Conservation (phyloP, 768 basidiomycete species). For the Russula brevipes region DNA sequence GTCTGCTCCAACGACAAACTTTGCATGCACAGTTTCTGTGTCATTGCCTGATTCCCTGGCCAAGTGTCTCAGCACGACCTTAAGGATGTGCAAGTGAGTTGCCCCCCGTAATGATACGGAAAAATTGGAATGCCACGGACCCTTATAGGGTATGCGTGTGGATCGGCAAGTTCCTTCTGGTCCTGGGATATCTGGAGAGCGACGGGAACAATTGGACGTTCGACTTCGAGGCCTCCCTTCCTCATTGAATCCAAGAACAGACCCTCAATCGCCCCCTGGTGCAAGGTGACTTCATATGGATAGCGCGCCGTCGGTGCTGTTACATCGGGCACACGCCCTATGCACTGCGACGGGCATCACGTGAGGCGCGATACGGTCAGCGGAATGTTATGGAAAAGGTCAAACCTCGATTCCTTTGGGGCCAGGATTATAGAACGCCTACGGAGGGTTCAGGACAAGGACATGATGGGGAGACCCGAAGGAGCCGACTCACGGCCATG, state of each 20-base stretch:
- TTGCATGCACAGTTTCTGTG: constrained; percentile 59
- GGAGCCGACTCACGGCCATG: constrained; percentile 46
- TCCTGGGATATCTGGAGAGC: constrained; percentile 46
- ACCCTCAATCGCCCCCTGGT: constrained; percentile 54
- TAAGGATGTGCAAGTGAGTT: constrained; percentile 27
- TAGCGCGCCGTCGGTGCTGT: constrained; percentile 59
- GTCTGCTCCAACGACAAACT: constrained; percentile 73
- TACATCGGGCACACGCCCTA: constrained; percentile 57
- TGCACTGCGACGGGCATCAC: constrained; percentile 39
- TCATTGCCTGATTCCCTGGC: constrained; percentile 34
- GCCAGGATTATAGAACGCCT: constrained; percentile 75
- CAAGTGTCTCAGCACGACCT: constrained; percentile 46
- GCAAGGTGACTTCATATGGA: constrained; percentile 66
- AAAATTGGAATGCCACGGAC: constrained; percentile 23
- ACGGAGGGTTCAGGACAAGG: background rate
- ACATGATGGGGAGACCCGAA: background rate
- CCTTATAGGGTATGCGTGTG: constrained; percentile 33
- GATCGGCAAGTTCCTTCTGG: constrained; percentile 29
- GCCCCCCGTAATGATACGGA: too few relatives aligned
- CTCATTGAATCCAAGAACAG: constrained; percentile 56
- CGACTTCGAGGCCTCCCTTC: constrained; percentile 43
- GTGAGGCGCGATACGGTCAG: background rate
- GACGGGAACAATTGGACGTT: constrained; percentile 45
- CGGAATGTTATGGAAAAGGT: background rate
- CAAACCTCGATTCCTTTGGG: constrained; percentile 55